phyloP scores from a whole-genome alignment of 2,329 filamentous ascomycete species.

The Colletotrichum orchidophilum region DNA sequence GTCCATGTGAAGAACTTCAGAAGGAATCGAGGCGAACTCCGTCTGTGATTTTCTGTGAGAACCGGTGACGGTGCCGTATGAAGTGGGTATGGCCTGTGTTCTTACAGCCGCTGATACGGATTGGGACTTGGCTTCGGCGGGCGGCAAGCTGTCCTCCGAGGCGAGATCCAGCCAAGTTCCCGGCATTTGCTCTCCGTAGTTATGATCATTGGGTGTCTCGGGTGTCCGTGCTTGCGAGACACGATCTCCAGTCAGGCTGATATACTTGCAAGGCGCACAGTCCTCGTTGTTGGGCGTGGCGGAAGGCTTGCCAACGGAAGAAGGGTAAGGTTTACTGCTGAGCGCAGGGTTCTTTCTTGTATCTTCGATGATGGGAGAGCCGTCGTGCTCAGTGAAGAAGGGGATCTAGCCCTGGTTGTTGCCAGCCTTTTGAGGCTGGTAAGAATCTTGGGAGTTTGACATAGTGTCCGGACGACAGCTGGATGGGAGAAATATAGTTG shows the following conservation, averaged over 20 bases:
- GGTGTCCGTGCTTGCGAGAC: neutral
- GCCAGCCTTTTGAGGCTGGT: neutral
- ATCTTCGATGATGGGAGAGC: conserved; percentile 6
- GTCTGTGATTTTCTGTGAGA: conserved; percentile 19
- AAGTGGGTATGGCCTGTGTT: neutral
- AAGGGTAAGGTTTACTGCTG: neutral
- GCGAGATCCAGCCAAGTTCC: neutral
- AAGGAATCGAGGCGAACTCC: neutral
- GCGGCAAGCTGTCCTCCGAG: too few relatives aligned
- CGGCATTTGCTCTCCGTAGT: neutral
- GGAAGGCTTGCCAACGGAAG: neutral
- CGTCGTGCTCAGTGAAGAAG: conserved; percentile 26
- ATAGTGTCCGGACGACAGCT: neutral
- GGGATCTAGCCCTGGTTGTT: conserved; percentile 16
- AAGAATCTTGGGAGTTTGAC: neutral
- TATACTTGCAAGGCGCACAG: neutral
- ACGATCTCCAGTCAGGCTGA: neutral
- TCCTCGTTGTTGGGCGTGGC: neutral
- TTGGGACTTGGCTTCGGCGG: neutral
- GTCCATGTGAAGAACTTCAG: neutral
- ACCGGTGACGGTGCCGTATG: neutral
- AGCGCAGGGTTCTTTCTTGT: neutral
- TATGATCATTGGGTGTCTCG: neutral
- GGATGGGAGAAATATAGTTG: neutral
- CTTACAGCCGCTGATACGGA: neutral